Evolutionary conservation across 805 yeast genomes (phyloP).

Genomic region (Kuraishia borneana): DNA sequence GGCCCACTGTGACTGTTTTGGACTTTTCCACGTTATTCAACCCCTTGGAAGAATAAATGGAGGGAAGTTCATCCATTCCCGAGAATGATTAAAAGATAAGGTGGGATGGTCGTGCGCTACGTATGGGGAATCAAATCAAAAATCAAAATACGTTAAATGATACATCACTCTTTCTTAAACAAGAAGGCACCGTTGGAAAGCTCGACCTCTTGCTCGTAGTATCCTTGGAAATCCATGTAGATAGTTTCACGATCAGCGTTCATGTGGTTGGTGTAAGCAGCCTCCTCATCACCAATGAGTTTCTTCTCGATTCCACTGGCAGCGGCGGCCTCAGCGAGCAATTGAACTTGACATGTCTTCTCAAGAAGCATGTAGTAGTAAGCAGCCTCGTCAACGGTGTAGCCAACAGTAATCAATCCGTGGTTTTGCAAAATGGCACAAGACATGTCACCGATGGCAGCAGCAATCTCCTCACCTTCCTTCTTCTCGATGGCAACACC

Average conservation of each 20-base stretch:
- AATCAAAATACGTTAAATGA: not conserved
- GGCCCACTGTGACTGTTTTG: not conserved
- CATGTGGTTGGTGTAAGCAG: conserved; percentile 51
- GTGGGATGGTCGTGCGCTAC: not conserved
- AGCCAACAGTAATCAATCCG: conserved; percentile 61
- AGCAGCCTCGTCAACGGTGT: conserved; percentile 68
- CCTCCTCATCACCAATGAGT: conserved; percentile 48
- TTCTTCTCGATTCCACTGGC: conserved; percentile 26
- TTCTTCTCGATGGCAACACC: conserved; percentile 64
- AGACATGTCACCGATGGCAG: conserved; percentile 46
- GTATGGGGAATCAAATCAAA: not conserved
- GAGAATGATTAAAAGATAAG: not conserved
- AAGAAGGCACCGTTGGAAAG: conserved; percentile 2
- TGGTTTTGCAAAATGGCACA: conserved; percentile 60
- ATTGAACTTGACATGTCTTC: conserved; percentile 52
- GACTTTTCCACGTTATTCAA: not conserved
- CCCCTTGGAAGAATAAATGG: conserved; percentile 1
- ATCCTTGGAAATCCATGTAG: conserved; percentile 68
- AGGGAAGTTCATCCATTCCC: conserved; percentile 2
- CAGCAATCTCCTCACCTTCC: conserved; percentile 54
- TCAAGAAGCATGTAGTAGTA: conserved; percentile 54
- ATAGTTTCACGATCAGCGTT: conserved; percentile 56
- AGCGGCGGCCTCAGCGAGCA: conserved; percentile 44
- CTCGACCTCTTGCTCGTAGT: conserved; percentile 37
- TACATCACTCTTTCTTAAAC: not conserved